A percentile compares a stretch with the other conserved stretches of the same genome.
Conservation (phyloP, 192 early-diverging fungal species). For the Neocallimastix lanati region DNA sequence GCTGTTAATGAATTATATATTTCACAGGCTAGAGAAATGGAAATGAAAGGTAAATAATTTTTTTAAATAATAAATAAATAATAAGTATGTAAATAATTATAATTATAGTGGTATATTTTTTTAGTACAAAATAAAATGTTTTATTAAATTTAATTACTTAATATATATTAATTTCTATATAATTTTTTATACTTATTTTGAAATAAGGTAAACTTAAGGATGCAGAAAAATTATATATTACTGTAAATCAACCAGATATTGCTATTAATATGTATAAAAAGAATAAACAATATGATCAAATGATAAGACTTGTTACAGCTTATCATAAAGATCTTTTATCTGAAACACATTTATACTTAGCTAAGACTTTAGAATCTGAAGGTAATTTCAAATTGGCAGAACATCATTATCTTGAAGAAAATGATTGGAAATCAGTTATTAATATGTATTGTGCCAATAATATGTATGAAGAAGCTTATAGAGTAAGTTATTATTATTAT, state of each 20-base stretch:
- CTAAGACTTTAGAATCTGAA: constrained; percentile 37
- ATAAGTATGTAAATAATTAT: too few species aligned
- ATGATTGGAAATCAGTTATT: constrained; percentile 41
- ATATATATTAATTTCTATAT: too few species aligned
- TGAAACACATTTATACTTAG: constrained; percentile 42
- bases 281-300: constrained; percentile 42
- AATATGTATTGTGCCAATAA: constrained; percentile 52
- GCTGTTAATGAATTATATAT: constrained; percentile 35
- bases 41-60: constrained; percentile 21
- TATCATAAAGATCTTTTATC: constrained; percentile 40
- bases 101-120: too few species aligned
- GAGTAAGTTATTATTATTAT: constrained; percentile 14
- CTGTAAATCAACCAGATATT: constrained; percentile 37
- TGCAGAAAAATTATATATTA: constrained; percentile 41
- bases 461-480: constrained; percentile 40
- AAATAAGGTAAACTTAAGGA: constrained; percentile 39
- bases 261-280: constrained; percentile 58
- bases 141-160: too few species aligned
- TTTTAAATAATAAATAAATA: too few species aligned
- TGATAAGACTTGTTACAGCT: constrained; percentile 37
- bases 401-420: constrained; percentile 40
- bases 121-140: too few species aligned
- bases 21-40: constrained; percentile 37
- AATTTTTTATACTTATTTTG: too few species aligned
- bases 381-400: constrained; percentile 40